Base-by-base conservation (phyloP, 352 stramenopile genomes). In the Phytopythium vexans region DNA sequence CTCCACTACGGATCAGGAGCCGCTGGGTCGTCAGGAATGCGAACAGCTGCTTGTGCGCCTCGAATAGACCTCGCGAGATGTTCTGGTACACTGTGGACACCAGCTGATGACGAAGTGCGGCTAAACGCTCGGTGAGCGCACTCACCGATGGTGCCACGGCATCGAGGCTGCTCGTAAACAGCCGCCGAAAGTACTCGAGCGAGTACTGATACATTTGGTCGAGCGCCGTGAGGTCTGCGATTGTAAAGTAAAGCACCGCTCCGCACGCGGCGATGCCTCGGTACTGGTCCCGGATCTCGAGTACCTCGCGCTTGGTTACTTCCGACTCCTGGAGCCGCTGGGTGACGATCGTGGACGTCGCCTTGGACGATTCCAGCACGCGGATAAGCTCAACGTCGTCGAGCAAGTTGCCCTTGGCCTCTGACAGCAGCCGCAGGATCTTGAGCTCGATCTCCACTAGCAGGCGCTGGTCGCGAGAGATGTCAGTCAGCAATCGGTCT, bases 401-500 rank as follows among this genome's bases (percentile, higher is more conserved):
- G 3, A 97, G 67, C 37, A 98, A 95, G 56, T 97, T 95, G 2
- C 84, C 89, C 21, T 86, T 88, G 5, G 87, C 78, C 36, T 92
- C 82, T 0, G 87, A 89, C 1, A 98, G 68, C 9, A 97, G 74
- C 7, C 72, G 73, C 7, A 98, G 40, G 60, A 98, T 98, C 58
- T 86, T 89, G 62, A 94, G 86, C 51, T 98, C 93, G 36, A 98
- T 85, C 51, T 97, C 77, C 39, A 94, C 78, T 6, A 98, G 58
- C 43, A 94, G 78, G 27, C 86, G 86, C 69, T 97, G 88, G 58
- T 97, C 89, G 31, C 83, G 82, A 0, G 85, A 76, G 54, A 97
- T 98, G 56, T 83, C 94, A 6, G 84, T 74, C 2, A 98, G 68
- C 14, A 98, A 63, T 5, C 70, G 66, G 52, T 94, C 72, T 50